Percentiles rank a stretch among this genome's conserved stretches.
phyloP scores from a whole-genome alignment of 2,329 filamentous ascomycete genomes.

The Exophiala phaeomuriformis region DNA sequence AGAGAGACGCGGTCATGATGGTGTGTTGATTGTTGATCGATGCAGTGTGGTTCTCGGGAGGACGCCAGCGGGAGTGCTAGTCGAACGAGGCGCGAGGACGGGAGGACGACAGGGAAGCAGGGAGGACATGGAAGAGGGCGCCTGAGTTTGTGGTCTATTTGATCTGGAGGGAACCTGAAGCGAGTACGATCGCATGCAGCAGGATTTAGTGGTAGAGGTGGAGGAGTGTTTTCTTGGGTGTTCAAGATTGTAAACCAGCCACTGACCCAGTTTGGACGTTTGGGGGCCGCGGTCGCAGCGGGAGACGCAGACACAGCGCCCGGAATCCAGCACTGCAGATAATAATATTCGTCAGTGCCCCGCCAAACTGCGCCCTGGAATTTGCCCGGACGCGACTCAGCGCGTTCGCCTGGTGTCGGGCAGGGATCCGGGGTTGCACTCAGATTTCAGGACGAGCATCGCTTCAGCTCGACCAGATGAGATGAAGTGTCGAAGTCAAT shows the following conservation, averaged over 20 bases:
- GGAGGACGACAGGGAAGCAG: slow-evolving; percentile 1
- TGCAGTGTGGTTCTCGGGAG: background rate
- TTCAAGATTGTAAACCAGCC: slow-evolving; percentile 8
- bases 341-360: background rate
- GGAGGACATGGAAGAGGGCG: slow-evolving; percentile 11
- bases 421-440: too few relatives aligned
- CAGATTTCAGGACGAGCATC: too few relatives aligned
- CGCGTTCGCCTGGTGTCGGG: background rate
- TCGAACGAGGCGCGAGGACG: background rate
- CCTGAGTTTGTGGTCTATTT: slow-evolving; percentile 3
- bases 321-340: background rate
- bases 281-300: background rate
- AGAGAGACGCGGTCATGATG: slow-evolving; percentile 7
- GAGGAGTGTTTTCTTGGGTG: background rate
- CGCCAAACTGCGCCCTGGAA: slow-evolving; percentile 1
- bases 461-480: too few relatives aligned
- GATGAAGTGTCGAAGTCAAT: too few relatives aligned
- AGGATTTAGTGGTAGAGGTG: background rate
- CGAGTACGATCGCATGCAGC: background rate
- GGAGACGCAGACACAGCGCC: background rate
- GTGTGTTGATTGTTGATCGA: background rate
- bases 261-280: background rate
- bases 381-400: background rate
- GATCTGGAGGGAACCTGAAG: background rate
- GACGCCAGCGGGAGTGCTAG: background rate